Conservation (phyloP, 345 rosid genomes). For the Pistacia vera region DNA sequence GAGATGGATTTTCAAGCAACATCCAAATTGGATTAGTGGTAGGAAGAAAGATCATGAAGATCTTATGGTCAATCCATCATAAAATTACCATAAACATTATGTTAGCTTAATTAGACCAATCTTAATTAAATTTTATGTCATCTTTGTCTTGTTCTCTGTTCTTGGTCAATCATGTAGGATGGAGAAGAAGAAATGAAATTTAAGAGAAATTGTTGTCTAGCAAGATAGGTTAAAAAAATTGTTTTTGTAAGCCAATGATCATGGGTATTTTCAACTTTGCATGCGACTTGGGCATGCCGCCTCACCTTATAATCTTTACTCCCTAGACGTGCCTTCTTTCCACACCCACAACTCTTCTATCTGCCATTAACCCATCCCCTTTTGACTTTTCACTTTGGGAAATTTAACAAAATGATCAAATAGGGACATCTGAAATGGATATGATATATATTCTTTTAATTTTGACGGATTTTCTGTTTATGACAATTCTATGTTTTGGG, state of each 20-base stretch:
- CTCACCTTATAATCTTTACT: conserved; percentile 32
- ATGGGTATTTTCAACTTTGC: conserved; percentile 34
- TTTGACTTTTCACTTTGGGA: too few relatives aligned
- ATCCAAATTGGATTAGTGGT: conserved; percentile 35
- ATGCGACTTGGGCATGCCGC: conserved; percentile 65
- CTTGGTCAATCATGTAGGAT: background rate
- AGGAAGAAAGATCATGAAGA: conserved; percentile 43
- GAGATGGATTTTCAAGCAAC: conserved; percentile 89
- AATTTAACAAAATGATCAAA: too few relatives aligned
- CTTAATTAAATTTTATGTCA: conserved; percentile 11
- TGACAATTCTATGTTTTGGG: too few relatives aligned
- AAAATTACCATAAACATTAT: background rate
- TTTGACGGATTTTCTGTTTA: too few relatives aligned
- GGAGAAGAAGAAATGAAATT: conserved; percentile 23
- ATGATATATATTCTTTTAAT: too few relatives aligned
- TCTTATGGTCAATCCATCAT: conserved; percentile 25
- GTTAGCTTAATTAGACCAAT: conserved; percentile 17
- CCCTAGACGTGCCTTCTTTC: conserved; percentile 29
- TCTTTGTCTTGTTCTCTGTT: background rate
- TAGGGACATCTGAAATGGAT: too few relatives aligned
- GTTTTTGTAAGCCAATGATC: conserved; percentile 53
- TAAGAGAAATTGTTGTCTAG: conserved; percentile 15
- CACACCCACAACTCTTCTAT: background rate
- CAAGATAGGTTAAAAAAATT: conserved; percentile 32
- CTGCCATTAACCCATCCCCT: too few relatives aligned